A percentile compares a stretch with the other conserved stretches of the same genome.
phyloP scores from a whole-genome alignment of 192 early-diverging fungal species.

The Rhizophagus prolifer region DNA sequence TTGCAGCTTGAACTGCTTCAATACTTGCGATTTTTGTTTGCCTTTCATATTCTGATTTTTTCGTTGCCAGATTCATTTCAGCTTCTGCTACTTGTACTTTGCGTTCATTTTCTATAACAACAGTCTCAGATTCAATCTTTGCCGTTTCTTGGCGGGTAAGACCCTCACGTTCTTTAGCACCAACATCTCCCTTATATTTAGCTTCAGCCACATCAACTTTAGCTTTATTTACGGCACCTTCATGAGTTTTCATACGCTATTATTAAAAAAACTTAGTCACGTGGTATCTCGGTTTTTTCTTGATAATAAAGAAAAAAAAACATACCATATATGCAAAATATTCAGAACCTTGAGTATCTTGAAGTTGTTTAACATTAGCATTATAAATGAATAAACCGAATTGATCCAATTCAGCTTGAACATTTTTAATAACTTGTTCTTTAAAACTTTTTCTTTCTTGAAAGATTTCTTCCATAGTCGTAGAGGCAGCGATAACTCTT shows the following conservation, averaged over 20 bases:
- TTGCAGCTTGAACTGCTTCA: slow-evolving; percentile 48
- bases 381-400: slow-evolving; percentile 60
- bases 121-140: slow-evolving; percentile 16
- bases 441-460: slow-evolving; percentile 53
- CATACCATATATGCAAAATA: slow-evolving; percentile 55
- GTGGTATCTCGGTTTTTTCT: slow-evolving; percentile 29
- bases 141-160: slow-evolving; percentile 42
- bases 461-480: slow-evolving; percentile 63
- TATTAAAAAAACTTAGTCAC: background rate
- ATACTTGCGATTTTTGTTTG: slow-evolving; percentile 50
- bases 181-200: slow-evolving; percentile 45
- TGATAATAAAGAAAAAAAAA: background rate
- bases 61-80: slow-evolving; percentile 36
- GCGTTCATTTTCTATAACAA: slow-evolving; percentile 36
- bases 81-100: slow-evolving; percentile 43
- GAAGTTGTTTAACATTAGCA: slow-evolving; percentile 55
- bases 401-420: slow-evolving; percentile 54
- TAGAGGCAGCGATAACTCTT: slow-evolving; percentile 50
- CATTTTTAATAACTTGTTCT: slow-evolving; percentile 46
- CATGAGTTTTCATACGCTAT: slow-evolving; percentile 31
- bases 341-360: slow-evolving; percentile 50
- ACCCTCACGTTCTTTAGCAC: slow-evolving; percentile 51
- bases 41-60: slow-evolving; percentile 37
- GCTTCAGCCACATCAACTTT: slow-evolving; percentile 60
- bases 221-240: slow-evolving; percentile 59